Percentiles rank a stretch among this genome's conserved stretches.
Conservation (phyloP, 2,329 filamentous ascomycete species). For the Verruconis gallopava region DNA sequence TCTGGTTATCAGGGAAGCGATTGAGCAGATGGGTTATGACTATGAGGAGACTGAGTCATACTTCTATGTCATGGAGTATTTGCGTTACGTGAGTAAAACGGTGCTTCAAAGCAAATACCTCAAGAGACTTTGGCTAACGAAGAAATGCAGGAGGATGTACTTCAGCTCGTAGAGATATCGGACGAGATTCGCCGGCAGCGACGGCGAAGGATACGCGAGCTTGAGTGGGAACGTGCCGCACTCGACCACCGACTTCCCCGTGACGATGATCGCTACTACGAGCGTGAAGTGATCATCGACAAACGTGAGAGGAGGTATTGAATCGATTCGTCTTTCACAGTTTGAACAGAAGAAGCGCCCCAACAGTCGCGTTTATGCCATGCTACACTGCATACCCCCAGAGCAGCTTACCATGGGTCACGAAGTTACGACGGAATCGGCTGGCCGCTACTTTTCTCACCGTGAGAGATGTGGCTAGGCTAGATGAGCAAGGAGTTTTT, state of each 20-base stretch:
- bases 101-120: too few relatives aligned
- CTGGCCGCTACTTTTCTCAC: too few relatives aligned
- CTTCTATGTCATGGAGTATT: constrained; percentile 87
- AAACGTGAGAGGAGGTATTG: constrained; percentile 20
- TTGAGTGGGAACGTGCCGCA: constrained; percentile 46
- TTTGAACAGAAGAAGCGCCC: too few relatives aligned
- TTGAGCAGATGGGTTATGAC: constrained; percentile 71
- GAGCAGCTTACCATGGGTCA: too few relatives aligned
- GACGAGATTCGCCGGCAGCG: constrained; percentile 64
- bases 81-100: constrained; percentile 70
- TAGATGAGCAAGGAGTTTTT: too few relatives aligned
- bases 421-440: too few relatives aligned
- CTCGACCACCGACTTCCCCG: constrained; percentile 20
- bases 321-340: too few relatives aligned
- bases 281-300: constrained; percentile 57
- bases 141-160: constrained; percentile 61
- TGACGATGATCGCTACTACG: constrained; percentile 52
- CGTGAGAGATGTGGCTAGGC: too few relatives aligned
- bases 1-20: constrained; percentile 72
- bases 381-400: too few relatives aligned
- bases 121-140: constrained; percentile 20
- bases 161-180: constrained; percentile 68
- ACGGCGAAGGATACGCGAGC: constrained; percentile 45
- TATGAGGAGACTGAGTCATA: constrained; percentile 83
- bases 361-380: too few relatives aligned